Evolutionary conservation across 139 green algal species (phyloP).

Genomic region (Trebouxia sp.): DNA sequence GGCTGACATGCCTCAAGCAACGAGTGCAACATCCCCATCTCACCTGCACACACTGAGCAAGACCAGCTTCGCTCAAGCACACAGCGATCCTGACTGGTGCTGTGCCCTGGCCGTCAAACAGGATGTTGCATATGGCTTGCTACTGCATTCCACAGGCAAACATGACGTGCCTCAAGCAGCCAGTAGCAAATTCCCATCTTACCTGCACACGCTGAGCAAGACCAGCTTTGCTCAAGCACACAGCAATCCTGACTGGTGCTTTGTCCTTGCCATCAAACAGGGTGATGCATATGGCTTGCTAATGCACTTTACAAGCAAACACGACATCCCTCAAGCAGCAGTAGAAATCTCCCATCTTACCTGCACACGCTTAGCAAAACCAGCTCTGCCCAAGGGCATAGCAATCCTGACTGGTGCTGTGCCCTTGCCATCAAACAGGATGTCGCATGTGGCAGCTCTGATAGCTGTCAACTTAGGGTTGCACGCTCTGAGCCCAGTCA

Average conservation of each 20-base stretch:
- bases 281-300: constrained; percentile 83
- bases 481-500: constrained; percentile 58
- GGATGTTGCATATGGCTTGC: constrained; percentile 83
- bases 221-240: constrained; percentile 11
- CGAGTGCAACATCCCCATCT: no score
- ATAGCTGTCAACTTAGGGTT: constrained; percentile 71
- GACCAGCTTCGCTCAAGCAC: neutral
- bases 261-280: constrained; percentile 57
- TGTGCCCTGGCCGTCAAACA: constrained; percentile 55
- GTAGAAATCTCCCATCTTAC: no score
- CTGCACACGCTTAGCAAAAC: neutral
- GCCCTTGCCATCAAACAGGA: constrained; percentile 63
- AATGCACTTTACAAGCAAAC: no score
- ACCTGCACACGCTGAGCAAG: constrained; percentile 14
- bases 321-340: no score
- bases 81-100: constrained; percentile 23
- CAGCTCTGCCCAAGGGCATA: constrained; percentile 8
- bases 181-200: no score
- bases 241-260: constrained; percentile 13
- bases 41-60: constrained; percentile 15
- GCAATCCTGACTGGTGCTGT: constrained; percentile 14
- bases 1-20: no score
- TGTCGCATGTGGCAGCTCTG: constrained; percentile 77
- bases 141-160: no score
- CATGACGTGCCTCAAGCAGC: no score